Evolutionary conservation across 108 stramenopile species (phyloP).

Genomic region (Schizochytrium sp.): DNA sequence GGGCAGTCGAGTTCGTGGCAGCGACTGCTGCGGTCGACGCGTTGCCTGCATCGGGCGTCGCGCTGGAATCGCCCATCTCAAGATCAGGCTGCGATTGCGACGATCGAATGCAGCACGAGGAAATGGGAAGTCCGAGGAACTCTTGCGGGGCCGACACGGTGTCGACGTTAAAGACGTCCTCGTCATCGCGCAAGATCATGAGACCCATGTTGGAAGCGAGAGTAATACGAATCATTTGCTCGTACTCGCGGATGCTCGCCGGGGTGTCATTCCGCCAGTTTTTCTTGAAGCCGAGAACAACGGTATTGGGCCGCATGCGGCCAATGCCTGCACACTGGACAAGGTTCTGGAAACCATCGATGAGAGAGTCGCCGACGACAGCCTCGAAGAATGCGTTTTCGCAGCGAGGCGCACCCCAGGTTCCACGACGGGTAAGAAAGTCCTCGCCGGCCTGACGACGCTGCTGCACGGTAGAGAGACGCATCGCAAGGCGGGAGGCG

Average conservation of each 20-base stretch:
- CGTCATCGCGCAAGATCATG: constrained; percentile 10
- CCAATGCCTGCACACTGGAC: constrained; percentile 17
- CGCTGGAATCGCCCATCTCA: not conserved
- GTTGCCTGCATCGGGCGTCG: not conserved
- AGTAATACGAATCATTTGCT: not conserved
- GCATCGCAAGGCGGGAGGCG: not conserved
- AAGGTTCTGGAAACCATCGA: not conserved
- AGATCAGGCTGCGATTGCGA: not conserved
- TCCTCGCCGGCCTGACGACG: not conserved
- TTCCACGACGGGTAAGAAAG: not conserved
- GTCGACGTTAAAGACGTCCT: not conserved
- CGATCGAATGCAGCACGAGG: not conserved
- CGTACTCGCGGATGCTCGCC: not conserved
- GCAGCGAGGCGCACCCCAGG: not conserved
- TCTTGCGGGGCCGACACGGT: not conserved
- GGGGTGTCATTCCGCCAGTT: not conserved
- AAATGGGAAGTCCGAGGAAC: not conserved
- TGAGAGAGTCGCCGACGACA: not conserved
- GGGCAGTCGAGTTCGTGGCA: too few species aligned
- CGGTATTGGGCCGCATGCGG: constrained; percentile 21
- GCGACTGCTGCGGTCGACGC: not conserved
- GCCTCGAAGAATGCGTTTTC: not conserved
- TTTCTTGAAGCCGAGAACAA: constrained; percentile 16
- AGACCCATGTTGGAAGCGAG: not conserved
- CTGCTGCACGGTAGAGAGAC: not conserved